These are phyloP conservation scores for Psilocybe azurescens DNA, from an alignment of 768 basidiomycete species.

Conservation along the genomic window DNA sequence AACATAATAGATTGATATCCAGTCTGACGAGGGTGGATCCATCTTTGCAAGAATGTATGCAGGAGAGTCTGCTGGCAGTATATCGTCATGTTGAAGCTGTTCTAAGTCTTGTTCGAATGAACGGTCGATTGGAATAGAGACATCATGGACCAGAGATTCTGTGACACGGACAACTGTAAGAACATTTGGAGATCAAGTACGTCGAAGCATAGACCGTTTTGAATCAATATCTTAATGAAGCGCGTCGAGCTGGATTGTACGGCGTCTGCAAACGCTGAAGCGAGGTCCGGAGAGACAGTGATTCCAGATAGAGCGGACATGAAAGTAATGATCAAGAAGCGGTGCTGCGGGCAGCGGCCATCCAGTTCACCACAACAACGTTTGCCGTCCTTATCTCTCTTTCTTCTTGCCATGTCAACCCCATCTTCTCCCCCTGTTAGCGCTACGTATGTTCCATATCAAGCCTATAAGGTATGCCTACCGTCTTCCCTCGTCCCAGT, in stretches of 20 bases:
- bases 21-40: conserved; percentile 64
- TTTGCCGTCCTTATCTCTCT: conserved; percentile 7
- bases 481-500: conserved; percentile 7
- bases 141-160: conserved; percentile 75
- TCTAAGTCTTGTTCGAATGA: conserved; percentile 68
- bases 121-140: conserved; percentile 50
- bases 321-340: conserved; percentile 25
- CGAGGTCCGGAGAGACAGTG: conserved; percentile 60
- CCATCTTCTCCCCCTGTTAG: conserved; percentile 29
- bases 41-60: conserved; percentile 78
- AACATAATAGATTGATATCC: conserved; percentile 81
- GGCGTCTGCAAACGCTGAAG: conserved; percentile 61
- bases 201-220: conserved; percentile 59
- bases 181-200: conserved; percentile 15
- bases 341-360: not conserved
- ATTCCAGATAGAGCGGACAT: conserved; percentile 86
- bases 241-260: conserved; percentile 55
- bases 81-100: conserved; percentile 50
- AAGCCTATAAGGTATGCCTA: conserved; percentile 52
- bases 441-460: conserved; percentile 47
- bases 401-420: conserved; percentile 31
- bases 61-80: conserved; percentile 65
- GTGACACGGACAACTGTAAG: conserved; percentile 21
- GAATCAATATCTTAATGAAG: conserved; percentile 80
- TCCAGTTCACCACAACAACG: conserved; percentile 1